Evolutionary conservation across 176 grass and related monocot species (phyloP).

Genomic region (Eragrostis nindensis): DNA sequence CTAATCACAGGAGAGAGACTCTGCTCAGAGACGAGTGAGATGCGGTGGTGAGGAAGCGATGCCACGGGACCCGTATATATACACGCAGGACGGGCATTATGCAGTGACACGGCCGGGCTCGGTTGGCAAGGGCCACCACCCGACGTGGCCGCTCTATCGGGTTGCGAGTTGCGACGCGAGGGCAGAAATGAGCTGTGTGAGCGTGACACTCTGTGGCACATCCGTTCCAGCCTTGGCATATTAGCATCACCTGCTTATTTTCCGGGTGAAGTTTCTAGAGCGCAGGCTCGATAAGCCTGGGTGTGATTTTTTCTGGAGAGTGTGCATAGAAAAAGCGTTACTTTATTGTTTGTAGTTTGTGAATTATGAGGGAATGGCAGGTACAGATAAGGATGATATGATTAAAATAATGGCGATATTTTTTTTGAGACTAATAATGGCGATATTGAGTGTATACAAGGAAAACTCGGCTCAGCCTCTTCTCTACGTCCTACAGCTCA

Average conservation of each 20-base stretch:
- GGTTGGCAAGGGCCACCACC: background rate
- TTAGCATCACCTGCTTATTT: background rate
- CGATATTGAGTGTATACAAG: too few relatives aligned
- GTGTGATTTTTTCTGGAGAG: background rate
- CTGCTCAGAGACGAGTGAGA: background rate
- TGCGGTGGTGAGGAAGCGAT: constrained; percentile 20
- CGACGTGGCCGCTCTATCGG: constrained; percentile 14
- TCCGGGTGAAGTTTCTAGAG: constrained; percentile 18
- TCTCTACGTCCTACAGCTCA: background rate
- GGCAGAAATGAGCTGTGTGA: constrained; percentile 31
- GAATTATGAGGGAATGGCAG: background rate
- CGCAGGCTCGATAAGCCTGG: background rate
- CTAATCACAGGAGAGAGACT: background rate
- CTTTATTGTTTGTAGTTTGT: background rate
- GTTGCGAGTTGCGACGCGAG: constrained; percentile 19
- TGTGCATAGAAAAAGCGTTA: background rate
- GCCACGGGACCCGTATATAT: constrained; percentile 40
- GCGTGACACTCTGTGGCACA: background rate
- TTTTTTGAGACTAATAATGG: too few relatives aligned
- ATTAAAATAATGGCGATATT: too few relatives aligned
- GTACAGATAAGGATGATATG: background rate
- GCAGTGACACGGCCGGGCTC: background rate
- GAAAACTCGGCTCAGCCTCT: background rate
- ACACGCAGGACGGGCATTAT: background rate
- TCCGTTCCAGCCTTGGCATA: background rate